Percentiles rank a stretch among this genome's conserved stretches.
Conservation (phyloP, 371 early-diverging fungal species). For the Sporodiniella umbellata region DNA sequence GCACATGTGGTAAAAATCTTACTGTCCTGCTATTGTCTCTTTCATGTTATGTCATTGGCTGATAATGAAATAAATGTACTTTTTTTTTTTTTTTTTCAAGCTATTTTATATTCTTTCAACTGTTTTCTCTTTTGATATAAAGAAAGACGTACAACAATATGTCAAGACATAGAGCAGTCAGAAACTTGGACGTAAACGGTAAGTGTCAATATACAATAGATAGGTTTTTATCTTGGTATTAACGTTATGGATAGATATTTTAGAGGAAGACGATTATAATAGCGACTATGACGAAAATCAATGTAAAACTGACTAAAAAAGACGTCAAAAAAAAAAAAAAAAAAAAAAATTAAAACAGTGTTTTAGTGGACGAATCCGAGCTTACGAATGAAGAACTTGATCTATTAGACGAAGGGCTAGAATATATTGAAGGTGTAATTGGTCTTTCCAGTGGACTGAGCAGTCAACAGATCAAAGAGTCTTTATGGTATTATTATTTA, state of each 20-base stretch:
- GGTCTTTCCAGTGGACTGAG: constrained; percentile 48
- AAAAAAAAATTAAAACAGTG: too few species aligned
- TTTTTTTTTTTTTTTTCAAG: background rate
- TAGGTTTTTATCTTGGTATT: background rate
- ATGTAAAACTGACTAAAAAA: constrained; percentile 3
- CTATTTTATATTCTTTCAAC: background rate
- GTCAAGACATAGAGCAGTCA: constrained; percentile 74
- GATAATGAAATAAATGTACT: too few species aligned
- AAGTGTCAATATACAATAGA: constrained; percentile 14
- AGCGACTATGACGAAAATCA: constrained; percentile 55
- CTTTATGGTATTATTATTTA: constrained; percentile 66
- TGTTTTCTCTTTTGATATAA: too few species aligned
- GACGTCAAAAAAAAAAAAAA: background rate
- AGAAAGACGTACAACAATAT: too few species aligned
- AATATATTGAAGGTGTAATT: constrained; percentile 48
- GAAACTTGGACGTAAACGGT: constrained; percentile 73
- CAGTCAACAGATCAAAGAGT: constrained; percentile 59
- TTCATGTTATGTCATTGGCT: too few species aligned
- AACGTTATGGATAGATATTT: constrained; percentile 42
- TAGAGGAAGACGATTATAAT: constrained; percentile 61
- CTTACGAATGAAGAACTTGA: constrained; percentile 45
- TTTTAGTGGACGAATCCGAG: constrained; percentile 37
- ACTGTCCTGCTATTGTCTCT: too few species aligned
- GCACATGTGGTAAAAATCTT: too few species aligned
- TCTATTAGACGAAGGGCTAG: constrained; percentile 50